Evolutionary conservation across 129 eudicot genomes (phyloP).

Genomic region (Chrysanthemum lavandulifolium): DNA sequence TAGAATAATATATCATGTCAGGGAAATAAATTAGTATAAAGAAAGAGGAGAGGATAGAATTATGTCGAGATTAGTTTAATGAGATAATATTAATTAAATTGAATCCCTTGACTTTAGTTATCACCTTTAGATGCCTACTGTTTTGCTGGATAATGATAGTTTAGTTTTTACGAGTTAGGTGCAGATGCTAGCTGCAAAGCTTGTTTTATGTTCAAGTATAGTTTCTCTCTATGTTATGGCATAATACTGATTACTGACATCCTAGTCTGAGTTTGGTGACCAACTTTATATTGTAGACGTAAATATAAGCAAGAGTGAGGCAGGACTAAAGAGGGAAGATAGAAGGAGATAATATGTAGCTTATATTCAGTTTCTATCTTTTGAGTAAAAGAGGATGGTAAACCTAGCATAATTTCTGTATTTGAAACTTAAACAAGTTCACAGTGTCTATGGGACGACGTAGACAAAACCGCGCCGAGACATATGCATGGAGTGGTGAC

Average conservation of each 20-base stretch:
- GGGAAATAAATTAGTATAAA: constrained; percentile 7
- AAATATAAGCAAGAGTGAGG: constrained; percentile 18
- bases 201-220: constrained; percentile 3
- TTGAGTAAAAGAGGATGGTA: too few relatives aligned
- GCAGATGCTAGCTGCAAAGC: neutral
- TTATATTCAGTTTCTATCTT: neutral
- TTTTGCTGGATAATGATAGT: too few relatives aligned
- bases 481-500: too few relatives aligned
- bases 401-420: too few relatives aligned
- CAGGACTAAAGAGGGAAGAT: constrained; percentile 3
- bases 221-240: too few relatives aligned
- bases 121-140: neutral
- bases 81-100: neutral
- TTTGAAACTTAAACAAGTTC: too few relatives aligned
- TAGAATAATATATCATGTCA: neutral
- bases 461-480: too few relatives aligned
- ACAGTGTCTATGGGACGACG: too few relatives aligned
- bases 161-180: neutral
- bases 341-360: neutral
- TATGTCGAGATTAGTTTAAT: neutral
- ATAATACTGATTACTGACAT: neutral
- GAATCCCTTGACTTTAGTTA: constrained; percentile 1
- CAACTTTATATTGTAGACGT: neutral
- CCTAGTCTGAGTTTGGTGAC: constrained; percentile 6
- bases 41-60: constrained; percentile 13